Evolutionary conservation across 805 yeast species (phyloP).

Genomic region (Hyphopichia homilentoma): DNA sequence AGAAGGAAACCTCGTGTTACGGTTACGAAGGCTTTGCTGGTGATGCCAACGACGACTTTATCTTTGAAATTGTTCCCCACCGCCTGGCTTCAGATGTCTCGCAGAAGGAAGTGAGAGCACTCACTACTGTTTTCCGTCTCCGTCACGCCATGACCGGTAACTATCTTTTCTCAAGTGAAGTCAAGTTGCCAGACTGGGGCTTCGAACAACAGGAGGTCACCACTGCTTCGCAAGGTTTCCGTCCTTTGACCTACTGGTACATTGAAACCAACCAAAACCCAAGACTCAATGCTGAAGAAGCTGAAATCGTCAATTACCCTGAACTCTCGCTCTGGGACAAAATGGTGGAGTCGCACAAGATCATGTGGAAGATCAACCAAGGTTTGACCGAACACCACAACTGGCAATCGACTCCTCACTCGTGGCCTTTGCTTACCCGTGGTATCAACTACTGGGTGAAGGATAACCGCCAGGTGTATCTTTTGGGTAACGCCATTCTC

Average conservation of each 20-base stretch:
- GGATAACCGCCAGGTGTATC: constrained; percentile 58
- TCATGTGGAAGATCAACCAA: constrained; percentile 75
- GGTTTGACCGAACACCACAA: constrained; percentile 66
- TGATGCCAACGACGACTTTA: constrained; percentile 81
- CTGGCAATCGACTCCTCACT: constrained; percentile 66
- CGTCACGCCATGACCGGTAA: constrained; percentile 79
- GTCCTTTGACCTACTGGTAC: constrained; percentile 64
- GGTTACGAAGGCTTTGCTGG: constrained; percentile 76
- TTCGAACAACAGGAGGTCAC: constrained; percentile 83
- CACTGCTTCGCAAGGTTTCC: constrained; percentile 67
- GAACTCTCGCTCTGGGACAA: constrained; percentile 54
- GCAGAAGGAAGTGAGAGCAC: constrained; percentile 54
- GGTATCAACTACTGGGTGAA: constrained; percentile 81
- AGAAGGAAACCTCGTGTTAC: constrained; percentile 74
- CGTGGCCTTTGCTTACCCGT: constrained; percentile 73
- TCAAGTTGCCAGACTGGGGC: constrained; percentile 79
- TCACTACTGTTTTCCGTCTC: constrained; percentile 68
- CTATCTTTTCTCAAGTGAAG: constrained; percentile 70
- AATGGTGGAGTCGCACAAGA: constrained; percentile 59
- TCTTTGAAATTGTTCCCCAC: constrained; percentile 65
- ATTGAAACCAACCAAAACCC: constrained; percentile 65
- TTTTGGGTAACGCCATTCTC: constrained; percentile 72
- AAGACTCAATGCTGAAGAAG: constrained; percentile 27
- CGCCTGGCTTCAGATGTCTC: constrained; percentile 50
- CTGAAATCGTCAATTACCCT: constrained; percentile 43